These are phyloP conservation scores for Tylopilus rubrobrunneus DNA, from an alignment of 768 basidiomycete genomes.

Conservation along the genomic window DNA sequence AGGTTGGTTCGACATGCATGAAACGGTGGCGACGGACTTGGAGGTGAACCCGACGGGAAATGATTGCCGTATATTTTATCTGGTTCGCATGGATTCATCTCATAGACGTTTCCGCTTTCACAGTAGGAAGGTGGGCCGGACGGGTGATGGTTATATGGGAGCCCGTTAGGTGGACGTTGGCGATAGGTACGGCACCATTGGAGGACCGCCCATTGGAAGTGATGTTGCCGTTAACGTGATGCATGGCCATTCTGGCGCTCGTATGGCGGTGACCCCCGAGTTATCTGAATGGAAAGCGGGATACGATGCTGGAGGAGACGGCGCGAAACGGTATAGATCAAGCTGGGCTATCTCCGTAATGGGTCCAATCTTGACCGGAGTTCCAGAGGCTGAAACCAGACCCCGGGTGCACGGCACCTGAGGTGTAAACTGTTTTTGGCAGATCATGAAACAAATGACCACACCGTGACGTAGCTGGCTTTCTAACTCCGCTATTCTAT, in stretches of 20 bases:
- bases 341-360: constrained; percentile 43
- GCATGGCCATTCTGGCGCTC: constrained; percentile 33
- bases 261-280: constrained; percentile 33
- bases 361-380: constrained; percentile 68
- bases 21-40: constrained; percentile 37
- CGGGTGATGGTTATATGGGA: constrained; percentile 32
- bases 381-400: constrained; percentile 44
- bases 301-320: constrained; percentile 56
- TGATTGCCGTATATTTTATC: constrained; percentile 33
- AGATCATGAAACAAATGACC: constrained; percentile 28
- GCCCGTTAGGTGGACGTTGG: constrained; percentile 32
- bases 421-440: constrained; percentile 56
- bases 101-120: constrained; percentile 34
- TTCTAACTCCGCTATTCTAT: constrained; percentile 89
- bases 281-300: constrained; percentile 47
- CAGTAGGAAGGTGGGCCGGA: constrained; percentile 32
- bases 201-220: constrained; percentile 26
- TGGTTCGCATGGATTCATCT: constrained; percentile 32
- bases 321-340: constrained; percentile 66
- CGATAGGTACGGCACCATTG: constrained; percentile 34
- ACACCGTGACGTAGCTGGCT: constrained; percentile 79
- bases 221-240: constrained; percentile 30
- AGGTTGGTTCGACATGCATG: constrained; percentile 63
- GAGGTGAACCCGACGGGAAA: constrained; percentile 28
- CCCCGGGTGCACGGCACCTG: constrained; percentile 38